These are phyloP conservation scores for Phytophthora pisi DNA, from an alignment of 352 stramenopile genomes.

Conservation along the genomic window DNA sequence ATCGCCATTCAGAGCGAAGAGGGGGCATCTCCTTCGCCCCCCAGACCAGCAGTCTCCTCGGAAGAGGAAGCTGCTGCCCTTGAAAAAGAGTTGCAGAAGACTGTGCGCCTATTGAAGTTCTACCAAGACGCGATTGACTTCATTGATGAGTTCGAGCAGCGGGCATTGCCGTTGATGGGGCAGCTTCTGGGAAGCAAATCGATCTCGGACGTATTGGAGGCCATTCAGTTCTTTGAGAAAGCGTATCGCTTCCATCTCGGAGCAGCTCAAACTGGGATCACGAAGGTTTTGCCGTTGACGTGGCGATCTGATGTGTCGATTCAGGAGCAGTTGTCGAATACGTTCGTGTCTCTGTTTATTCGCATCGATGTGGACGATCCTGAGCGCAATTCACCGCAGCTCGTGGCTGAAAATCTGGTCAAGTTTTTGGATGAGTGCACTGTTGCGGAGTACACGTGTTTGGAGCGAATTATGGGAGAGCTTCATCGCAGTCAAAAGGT, in stretches of 20 bases:
- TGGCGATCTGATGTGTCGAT: constrained; percentile 90
- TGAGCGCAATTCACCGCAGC: constrained; percentile 46
- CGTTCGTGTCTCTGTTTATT: constrained; percentile 77
- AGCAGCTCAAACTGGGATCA: constrained; percentile 91
- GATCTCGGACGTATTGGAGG: constrained; percentile 92
- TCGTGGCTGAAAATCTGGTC: constrained; percentile 69
- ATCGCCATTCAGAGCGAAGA: constrained; percentile 24
- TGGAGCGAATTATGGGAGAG: constrained; percentile 77
- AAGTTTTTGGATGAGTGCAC: constrained; percentile 82
- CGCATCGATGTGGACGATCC: constrained; percentile 50
- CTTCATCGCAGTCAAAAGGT: constrained; percentile 67
- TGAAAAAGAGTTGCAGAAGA: constrained; percentile 78
- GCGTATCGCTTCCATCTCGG: constrained; percentile 90
- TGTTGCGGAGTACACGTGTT: constrained; percentile 75
- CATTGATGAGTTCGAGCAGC: constrained; percentile 90
- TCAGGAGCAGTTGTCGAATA: constrained; percentile 91
- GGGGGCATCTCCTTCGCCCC: neutral
- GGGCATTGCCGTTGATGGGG: constrained; percentile 75
- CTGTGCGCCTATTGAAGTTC: constrained; percentile 90
- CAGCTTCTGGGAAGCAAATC: constrained; percentile 92
- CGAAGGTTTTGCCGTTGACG: constrained; percentile 91
- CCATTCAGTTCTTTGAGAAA: constrained; percentile 94
- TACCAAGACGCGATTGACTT: constrained; percentile 92
- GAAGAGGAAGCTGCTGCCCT: constrained; percentile 50
- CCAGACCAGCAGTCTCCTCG: constrained; percentile 19